A percentile compares a stretch with the other conserved stretches of the same genome.
phyloP scores from a whole-genome alignment of 768 basidiomycete species.

The Rhodocollybia butyracea region DNA sequence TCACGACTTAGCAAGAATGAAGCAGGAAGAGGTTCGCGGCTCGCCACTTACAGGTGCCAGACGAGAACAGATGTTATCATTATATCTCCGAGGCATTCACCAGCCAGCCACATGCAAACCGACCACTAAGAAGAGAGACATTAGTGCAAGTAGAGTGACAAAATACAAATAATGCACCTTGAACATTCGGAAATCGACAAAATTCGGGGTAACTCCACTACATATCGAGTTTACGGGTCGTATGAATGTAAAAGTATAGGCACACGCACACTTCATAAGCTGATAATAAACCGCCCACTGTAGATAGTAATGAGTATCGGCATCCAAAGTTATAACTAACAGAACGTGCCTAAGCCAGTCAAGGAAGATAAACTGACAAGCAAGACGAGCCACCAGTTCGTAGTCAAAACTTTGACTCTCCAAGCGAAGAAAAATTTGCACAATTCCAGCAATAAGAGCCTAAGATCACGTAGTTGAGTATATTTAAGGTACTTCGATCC shows the following conservation, averaged over 20 bases:
- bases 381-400: constrained; percentile 20
- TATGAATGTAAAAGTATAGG: no score
- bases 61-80: constrained; percentile 35
- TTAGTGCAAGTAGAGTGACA: background rate
- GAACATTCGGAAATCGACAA: constrained; percentile 28
- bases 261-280: constrained; percentile 27
- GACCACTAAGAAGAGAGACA: constrained; percentile 12
- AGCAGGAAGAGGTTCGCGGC: background rate
- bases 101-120: constrained; percentile 35
- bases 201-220: constrained; percentile 27
- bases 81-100: constrained; percentile 32
- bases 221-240: no score
- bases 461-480: constrained; percentile 13
- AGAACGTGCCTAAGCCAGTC: constrained; percentile 23
- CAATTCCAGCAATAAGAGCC: constrained; percentile 42
- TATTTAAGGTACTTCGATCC: background rate
- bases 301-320: background rate
- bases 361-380: constrained; percentile 23
- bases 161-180: constrained; percentile 21
- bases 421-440: constrained; percentile 48
- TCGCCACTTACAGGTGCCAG: constrained; percentile 30
- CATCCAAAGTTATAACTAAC: background rate
- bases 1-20: background rate
- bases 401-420: constrained; percentile 34
- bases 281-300: constrained; percentile 33